A percentile compares a stretch with the other conserved stretches of the same genome.
These are phyloP conservation scores for Blastobotrys persicus DNA, from an alignment of 1,139 yeast genomes.

Conservation along the genomic window DNA sequence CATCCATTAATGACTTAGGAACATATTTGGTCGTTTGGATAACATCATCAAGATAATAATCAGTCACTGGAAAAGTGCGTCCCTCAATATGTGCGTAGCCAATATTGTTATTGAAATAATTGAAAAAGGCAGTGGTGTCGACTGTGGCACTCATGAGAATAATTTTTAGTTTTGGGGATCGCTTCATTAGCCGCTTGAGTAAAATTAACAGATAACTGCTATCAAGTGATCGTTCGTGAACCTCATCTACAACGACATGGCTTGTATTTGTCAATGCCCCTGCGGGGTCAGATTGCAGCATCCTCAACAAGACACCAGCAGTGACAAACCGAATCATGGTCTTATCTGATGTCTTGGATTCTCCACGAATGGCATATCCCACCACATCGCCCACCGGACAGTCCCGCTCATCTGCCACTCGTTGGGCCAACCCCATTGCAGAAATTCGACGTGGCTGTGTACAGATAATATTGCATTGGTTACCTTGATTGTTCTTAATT, in stretches of 20 bases:
- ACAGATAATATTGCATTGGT: constrained; percentile 63
- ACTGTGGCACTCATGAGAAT: constrained; percentile 95
- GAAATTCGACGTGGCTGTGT: constrained; percentile 97
- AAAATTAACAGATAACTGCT: constrained; percentile 81
- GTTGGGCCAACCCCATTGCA: constrained; percentile 89
- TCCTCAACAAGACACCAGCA: constrained; percentile 85
- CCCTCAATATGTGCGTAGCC: constrained; percentile 73
- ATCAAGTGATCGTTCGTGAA: constrained; percentile 91
- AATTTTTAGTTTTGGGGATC: constrained; percentile 51
- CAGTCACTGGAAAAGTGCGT: constrained; percentile 86
- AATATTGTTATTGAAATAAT: constrained; percentile 51
- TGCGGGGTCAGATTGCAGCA: constrained; percentile 55
- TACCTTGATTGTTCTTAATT: constrained; percentile 40
- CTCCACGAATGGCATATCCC: constrained; percentile 91
- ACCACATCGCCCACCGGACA: constrained; percentile 69
- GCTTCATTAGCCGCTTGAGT: constrained; percentile 47
- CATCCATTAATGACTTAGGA: constrained; percentile 28
- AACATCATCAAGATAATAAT: constrained; percentile 66
- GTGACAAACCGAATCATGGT: constrained; percentile 86
- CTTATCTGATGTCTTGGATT: constrained; percentile 56
- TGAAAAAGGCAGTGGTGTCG: constrained; percentile 62
- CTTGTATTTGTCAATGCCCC: constrained; percentile 51
- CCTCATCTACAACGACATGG: constrained; percentile 87
- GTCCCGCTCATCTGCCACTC: constrained; percentile 82
- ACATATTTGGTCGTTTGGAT: constrained; percentile 47